Percentiles rank a stretch among this genome's conserved stretches.
Evolutionary conservation across 2,329 filamentous ascomycete genomes (phyloP).

Genomic region (Sporothrix sp.): DNA sequence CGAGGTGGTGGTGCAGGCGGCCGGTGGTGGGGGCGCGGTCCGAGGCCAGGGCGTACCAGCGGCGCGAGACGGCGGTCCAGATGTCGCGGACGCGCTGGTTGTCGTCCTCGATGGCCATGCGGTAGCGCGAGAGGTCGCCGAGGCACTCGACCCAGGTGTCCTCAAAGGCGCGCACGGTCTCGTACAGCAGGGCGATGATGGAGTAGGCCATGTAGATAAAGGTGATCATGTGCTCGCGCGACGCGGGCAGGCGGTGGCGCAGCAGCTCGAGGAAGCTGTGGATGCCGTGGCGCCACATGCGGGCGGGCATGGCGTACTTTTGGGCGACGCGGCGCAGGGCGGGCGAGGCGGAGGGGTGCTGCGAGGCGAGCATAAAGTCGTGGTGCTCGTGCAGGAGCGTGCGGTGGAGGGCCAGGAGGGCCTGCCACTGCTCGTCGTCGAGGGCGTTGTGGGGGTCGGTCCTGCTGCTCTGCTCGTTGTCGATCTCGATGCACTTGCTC

Average conservation of each 20-base stretch:
- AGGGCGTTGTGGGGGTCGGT: conserved; percentile 36
- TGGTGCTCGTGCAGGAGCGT: conserved; percentile 75
- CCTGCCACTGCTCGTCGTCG: conserved; percentile 69
- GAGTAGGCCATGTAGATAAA: conserved; percentile 87
- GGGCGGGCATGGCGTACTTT: conserved; percentile 83
- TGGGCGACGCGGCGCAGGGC: conserved; percentile 58
- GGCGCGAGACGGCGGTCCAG: conserved; percentile 70
- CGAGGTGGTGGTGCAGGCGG: conserved; percentile 78
- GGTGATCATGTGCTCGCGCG: conserved; percentile 78
- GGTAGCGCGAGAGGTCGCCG: conserved; percentile 73
- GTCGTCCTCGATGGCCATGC: conserved; percentile 85
- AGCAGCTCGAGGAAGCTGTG: conserved; percentile 74
- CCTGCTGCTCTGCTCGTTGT: conserved; percentile 46
- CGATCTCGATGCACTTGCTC: conserved; percentile 75
- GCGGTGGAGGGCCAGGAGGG: conserved; percentile 69
- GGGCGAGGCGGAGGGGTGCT: conserved; percentile 68
- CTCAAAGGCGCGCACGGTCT: conserved; percentile 72
- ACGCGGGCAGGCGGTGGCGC: conserved; percentile 61
- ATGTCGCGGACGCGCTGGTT: conserved; percentile 65
- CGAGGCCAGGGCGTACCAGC: conserved; percentile 79
- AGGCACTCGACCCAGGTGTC: conserved; percentile 93
- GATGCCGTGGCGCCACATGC: conserved; percentile 93
- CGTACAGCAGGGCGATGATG: conserved; percentile 79
- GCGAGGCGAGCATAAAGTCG: conserved; percentile 76
- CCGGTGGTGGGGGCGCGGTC: conserved; percentile 68